Conservation (phyloP, 192 early-diverging fungal species). For the Entomortierella parvispora region DNA sequence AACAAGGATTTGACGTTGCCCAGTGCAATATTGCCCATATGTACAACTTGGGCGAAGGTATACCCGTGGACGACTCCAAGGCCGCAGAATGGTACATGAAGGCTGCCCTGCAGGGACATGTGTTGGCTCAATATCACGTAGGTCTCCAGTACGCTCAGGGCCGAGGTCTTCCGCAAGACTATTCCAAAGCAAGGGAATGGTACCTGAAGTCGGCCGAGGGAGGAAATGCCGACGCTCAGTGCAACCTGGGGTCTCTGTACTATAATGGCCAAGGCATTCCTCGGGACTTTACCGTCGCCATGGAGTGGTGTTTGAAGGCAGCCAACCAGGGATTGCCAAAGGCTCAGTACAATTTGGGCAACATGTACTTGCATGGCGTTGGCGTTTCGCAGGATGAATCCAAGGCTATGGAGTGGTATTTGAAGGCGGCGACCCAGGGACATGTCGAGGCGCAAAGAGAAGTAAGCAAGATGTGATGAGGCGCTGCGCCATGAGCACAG, state of each 20-base stretch:
- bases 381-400: too few relatives aligned
- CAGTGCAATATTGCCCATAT: background rate
- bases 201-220: background rate
- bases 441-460: too few relatives aligned
- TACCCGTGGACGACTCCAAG: background rate
- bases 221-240: background rate
- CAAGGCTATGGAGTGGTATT: too few relatives aligned
- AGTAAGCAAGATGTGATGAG: too few relatives aligned
- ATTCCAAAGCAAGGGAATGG: background rate
- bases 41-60: background rate
- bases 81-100: background rate
- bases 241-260: background rate
- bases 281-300: background rate
- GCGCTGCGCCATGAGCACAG: too few relatives aligned
- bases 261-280: background rate
- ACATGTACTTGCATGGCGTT: too few relatives aligned
- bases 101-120: background rate
- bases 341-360: background rate
- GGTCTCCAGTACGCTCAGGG: background rate
- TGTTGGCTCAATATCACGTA: background rate
- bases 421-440: too few relatives aligned
- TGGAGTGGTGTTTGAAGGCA: background rate
- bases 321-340: background rate
- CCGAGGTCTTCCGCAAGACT: background rate
- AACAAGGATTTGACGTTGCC: background rate